phyloP scores from a whole-genome alignment of 306 rosid genomes.

The Cicer chorassanicum region DNA sequence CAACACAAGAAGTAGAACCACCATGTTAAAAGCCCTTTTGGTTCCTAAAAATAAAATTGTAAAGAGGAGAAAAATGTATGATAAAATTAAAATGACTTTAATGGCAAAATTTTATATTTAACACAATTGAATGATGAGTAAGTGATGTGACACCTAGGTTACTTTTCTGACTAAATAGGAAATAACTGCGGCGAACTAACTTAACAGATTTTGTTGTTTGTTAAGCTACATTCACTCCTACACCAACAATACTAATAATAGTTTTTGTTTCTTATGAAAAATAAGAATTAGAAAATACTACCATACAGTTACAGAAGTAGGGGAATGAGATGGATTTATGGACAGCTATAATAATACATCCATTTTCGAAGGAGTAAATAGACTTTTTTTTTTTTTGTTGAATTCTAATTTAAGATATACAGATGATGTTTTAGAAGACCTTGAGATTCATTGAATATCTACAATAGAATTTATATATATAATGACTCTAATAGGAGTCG shows the following conservation, averaged over 20 bases:
- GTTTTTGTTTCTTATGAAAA: background rate
- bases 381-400: no score
- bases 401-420: no score
- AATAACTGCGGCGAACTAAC: background rate
- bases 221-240: background rate
- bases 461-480: no score
- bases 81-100: background rate
- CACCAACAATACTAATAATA: background rate
- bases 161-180: background rate
- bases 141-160: background rate
- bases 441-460: no score
- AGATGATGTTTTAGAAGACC: no score
- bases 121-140: background rate
- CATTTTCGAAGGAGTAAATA: no score
- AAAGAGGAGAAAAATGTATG: background rate
- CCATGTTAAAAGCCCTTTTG: constrained; percentile 18
- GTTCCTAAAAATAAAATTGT: background rate
- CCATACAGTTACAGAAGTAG: no score
- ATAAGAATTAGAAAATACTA: background rate
- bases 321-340: no score
- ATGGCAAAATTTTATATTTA: background rate
- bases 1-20: constrained; percentile 17
- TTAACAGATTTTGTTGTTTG: background rate
- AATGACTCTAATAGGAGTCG: no score
- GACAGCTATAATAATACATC: no score